Percentiles rank a stretch among this genome's conserved stretches.
Conservation (phyloP, 371 early-diverging fungal genomes). For the Rhizopus sp. region DNA sequence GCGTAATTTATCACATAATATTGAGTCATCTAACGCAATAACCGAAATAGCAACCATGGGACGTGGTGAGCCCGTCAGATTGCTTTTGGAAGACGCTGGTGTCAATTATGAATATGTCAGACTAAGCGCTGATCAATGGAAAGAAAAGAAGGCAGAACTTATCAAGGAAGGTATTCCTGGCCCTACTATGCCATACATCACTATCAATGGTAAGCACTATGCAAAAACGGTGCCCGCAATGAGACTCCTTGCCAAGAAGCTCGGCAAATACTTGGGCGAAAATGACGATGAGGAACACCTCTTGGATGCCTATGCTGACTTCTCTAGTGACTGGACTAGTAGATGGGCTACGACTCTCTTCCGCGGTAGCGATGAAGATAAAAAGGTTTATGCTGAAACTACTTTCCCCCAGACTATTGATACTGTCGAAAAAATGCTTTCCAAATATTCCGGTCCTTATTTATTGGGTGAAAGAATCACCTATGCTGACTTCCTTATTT, state of each 20-base stretch:
- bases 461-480: slow-evolving; percentile 25
- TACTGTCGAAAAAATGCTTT: slow-evolving; percentile 10
- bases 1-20: not conserved
- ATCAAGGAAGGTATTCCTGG: slow-evolving; percentile 1
- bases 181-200: slow-evolving; percentile 28
- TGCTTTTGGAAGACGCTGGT: slow-evolving; percentile 34
- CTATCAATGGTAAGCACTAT: slow-evolving; percentile 26
- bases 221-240: slow-evolving; percentile 24
- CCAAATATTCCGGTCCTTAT: slow-evolving; percentile 21
- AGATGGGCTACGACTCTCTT: slow-evolving; percentile 3
- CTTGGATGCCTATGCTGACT: slow-evolving; percentile 24
- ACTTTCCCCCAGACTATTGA: not conserved
- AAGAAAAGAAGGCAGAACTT: slow-evolving; percentile 15
- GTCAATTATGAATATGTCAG: slow-evolving; percentile 26
- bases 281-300: slow-evolving; percentile 28
- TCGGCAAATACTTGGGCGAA: slow-evolving; percentile 25
- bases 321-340: slow-evolving; percentile 13
- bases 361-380: not conserved
- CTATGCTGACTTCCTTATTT: slow-evolving; percentile 32
- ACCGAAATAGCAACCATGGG: slow-evolving; percentile 14
- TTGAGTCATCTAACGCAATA: not conserved
- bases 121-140: slow-evolving; percentile 15
- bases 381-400: slow-evolving; percentile 9
- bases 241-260: slow-evolving; percentile 24
- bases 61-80: slow-evolving; percentile 28